phyloP scores from a whole-genome alignment of 2,329 filamentous ascomycete genomes.

The Xylaria sp. region DNA sequence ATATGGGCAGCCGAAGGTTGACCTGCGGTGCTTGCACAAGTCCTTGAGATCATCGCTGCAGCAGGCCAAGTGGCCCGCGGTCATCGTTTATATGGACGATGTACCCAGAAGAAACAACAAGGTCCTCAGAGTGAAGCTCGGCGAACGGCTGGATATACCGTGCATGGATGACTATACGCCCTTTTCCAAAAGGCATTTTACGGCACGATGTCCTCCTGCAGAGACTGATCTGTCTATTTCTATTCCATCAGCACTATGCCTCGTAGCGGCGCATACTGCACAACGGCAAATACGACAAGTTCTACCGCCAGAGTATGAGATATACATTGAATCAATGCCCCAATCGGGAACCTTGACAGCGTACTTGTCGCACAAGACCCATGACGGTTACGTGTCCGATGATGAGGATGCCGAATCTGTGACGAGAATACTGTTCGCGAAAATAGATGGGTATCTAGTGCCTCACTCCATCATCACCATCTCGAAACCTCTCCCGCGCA shows the following conservation, averaged over 20 bases:
- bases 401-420: conserved; percentile 24
- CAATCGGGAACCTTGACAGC: conserved; percentile 17
- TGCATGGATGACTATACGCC: conserved; percentile 58
- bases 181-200: conserved; percentile 58
- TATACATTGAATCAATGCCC: conserved; percentile 11
- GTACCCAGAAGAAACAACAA: conserved; percentile 68
- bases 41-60: conserved; percentile 61
- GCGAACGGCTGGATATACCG: conserved; percentile 58
- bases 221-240: conserved; percentile 40
- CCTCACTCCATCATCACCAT: conserved; percentile 53
- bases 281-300: conserved; percentile 16
- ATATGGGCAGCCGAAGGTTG: conserved; percentile 55
- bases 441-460: conserved; percentile 51
- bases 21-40: conserved; percentile 60
- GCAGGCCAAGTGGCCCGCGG: conserved; percentile 63
- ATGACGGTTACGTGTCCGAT: background rate
- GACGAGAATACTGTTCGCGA: conserved; percentile 33
- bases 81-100: conserved; percentile 66
- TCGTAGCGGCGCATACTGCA: conserved; percentile 44
- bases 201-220: background rate
- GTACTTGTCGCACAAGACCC: conserved; percentile 14
- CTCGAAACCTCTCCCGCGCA: conserved; percentile 50
- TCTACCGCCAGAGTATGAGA: conserved; percentile 2
- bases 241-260: conserved; percentile 53
- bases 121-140: conserved; percentile 64